A percentile compares a stretch with the other conserved stretches of the same genome.
These are phyloP conservation scores for Alternaria dauci DNA, from an alignment of 2,329 filamentous ascomycete species.

Conservation along the genomic window DNA sequence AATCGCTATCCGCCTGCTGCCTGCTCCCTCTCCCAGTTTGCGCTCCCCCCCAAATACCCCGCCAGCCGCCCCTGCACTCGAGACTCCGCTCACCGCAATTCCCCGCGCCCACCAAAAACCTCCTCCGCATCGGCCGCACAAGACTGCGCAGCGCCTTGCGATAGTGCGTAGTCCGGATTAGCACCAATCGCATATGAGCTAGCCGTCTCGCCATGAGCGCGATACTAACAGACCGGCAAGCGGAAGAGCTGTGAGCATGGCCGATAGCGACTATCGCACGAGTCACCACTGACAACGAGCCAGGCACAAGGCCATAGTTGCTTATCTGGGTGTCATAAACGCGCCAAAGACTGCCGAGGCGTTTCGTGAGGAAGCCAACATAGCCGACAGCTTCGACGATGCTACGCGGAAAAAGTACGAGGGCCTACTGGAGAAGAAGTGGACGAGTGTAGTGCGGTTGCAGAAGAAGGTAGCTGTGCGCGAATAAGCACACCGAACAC, in stretches of 20 bases:
- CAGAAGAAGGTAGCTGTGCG: conserved; percentile 81
- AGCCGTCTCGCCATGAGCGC: conserved; percentile 68
- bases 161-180: conserved; percentile 44
- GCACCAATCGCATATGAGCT: conserved; percentile 30
- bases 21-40: conserved; percentile 2
- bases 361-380: conserved; percentile 77
- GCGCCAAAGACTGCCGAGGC: conserved; percentile 74
- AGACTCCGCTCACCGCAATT: conserved; percentile 33
- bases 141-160: conserved; percentile 8
- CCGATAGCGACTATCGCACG: neutral
- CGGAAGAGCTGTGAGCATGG: conserved; percentile 81
- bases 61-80: conserved; percentile 4
- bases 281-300: conserved; percentile 14
- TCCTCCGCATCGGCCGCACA: conserved; percentile 12
- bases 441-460: conserved; percentile 92
- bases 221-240: conserved; percentile 79
- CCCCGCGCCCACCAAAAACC: conserved; percentile 29
- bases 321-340: conserved; percentile 80
- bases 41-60: conserved; percentile 11
- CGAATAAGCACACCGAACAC: neutral
- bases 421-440: conserved; percentile 94
- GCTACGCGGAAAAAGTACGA: conserved; percentile 93
- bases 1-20: conserved; percentile 14
- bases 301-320: conserved; percentile 93
- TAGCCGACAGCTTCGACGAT: conserved; percentile 78